A percentile compares a stretch with the other conserved stretches of the same genome.
These are phyloP conservation scores for Tuber melanosporum DNA, from an alignment of 495 filamentous ascomycete species.

Conservation along the genomic window DNA sequence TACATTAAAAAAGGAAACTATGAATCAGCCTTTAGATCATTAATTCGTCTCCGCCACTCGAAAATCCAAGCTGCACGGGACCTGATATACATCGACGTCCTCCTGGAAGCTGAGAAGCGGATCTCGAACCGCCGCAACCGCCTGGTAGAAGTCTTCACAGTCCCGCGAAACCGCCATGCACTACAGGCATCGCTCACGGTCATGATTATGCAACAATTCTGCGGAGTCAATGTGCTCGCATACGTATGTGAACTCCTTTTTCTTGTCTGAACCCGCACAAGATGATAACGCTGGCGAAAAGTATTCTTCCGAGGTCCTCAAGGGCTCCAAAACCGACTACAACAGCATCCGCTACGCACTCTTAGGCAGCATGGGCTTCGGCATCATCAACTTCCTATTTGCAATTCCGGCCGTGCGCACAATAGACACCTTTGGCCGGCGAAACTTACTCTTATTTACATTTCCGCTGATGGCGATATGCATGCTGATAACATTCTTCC, in stretches of 20 bases:
- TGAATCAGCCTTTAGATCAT: conserved; percentile 57
- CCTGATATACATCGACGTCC: conserved; percentile 67
- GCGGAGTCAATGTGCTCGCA: conserved; percentile 55
- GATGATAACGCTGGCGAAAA: conserved; percentile 45
- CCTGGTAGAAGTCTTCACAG: conserved; percentile 60
- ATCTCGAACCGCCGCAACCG: conserved; percentile 52
- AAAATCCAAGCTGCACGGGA: conserved; percentile 77
- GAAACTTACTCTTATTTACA: conserved; percentile 58
- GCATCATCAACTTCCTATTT: conserved; percentile 60
- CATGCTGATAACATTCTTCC: conserved; percentile 55
- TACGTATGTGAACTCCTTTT: conserved; percentile 53
- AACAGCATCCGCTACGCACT: conserved; percentile 36
- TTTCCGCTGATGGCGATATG: conserved; percentile 58
- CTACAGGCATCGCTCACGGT: conserved; percentile 64
- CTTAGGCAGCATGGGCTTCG: conserved; percentile 57
- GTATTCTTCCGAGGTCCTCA: conserved; percentile 55
- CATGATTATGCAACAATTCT: conserved; percentile 67
- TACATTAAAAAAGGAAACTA: conserved; percentile 65
- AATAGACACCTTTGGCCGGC: conserved; percentile 60
- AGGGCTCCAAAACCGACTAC: conserved; percentile 45
- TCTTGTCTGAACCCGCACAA: conserved; percentile 45
- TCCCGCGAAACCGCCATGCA: conserved; percentile 71
- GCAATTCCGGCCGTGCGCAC: conserved; percentile 63
- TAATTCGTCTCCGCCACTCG: conserved; percentile 57
- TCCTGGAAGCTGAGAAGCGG: conserved; percentile 59